Evolutionary conservation across 306 rosid species (phyloP).

Genomic region (Fragaria iinumae): DNA sequence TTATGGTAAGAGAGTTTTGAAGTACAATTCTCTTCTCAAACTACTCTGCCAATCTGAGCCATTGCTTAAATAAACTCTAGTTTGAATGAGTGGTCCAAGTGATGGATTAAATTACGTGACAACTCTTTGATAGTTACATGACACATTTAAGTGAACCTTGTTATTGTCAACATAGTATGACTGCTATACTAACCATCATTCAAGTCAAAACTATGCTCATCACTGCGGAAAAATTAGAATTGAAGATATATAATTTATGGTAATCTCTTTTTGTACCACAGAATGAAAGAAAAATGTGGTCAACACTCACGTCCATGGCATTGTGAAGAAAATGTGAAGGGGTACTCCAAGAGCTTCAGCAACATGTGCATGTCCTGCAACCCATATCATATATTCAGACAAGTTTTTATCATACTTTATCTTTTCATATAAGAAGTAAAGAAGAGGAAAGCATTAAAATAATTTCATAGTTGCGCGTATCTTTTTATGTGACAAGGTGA

Average conservation of each 20-base stretch:
- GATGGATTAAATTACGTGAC: background rate
- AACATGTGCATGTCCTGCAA: constrained; percentile 87
- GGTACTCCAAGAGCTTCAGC: constrained; percentile 98
- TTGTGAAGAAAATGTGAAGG: constrained; percentile 95
- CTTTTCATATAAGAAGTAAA: background rate
- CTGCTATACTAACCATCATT: background rate
- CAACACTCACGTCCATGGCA: constrained; percentile 99
- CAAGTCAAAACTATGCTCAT: background rate
- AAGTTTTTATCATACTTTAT: background rate
- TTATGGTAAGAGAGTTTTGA: background rate
- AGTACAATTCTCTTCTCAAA: background rate
- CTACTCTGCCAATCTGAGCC: background rate
- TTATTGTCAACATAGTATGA: background rate
- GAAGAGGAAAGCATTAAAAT: background rate
- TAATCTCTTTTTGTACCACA: background rate
- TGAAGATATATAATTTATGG: background rate
- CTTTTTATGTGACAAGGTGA: background rate
- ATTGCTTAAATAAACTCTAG: background rate
- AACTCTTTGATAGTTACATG: background rate
- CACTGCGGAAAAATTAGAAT: background rate
- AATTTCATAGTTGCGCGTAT: background rate
- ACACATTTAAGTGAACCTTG: too few species aligned
- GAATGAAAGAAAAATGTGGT: constrained; percentile 9
- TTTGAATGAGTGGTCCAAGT: background rate
- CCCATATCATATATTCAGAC: constrained; percentile 24